These are phyloP conservation scores for Suillus sp. DNA, from an alignment of 768 basidiomycete species.

Conservation along the genomic window DNA sequence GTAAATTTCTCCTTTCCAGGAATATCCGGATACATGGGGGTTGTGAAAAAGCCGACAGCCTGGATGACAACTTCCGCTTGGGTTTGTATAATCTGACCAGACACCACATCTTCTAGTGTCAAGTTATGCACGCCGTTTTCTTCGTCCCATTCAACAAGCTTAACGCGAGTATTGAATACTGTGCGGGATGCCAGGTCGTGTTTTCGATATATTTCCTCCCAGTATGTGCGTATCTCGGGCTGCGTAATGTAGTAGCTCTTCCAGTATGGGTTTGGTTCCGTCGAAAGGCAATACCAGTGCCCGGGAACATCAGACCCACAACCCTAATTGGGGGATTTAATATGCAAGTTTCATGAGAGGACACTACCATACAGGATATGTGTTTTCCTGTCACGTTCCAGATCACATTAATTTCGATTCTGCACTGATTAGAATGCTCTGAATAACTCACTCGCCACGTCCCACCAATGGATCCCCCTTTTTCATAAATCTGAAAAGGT, in stretches of 20 bases:
- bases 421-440: constrained; percentile 17
- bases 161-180: constrained; percentile 43
- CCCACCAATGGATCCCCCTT: constrained; percentile 48
- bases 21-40: constrained; percentile 48
- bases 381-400: constrained; percentile 45
- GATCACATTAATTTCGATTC: background rate
- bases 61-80: constrained; percentile 50
- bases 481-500: constrained; percentile 50
- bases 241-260: constrained; percentile 46
- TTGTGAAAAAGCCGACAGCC: constrained; percentile 54
- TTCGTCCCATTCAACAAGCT: constrained; percentile 48
- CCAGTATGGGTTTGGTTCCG: constrained; percentile 57
- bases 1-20: constrained; percentile 46
- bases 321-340: constrained; percentile 28
- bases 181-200: constrained; percentile 44
- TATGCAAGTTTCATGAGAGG: background rate
- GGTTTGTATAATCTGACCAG: constrained; percentile 36
- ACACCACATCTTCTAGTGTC: constrained; percentile 38
- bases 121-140: constrained; percentile 45
- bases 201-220: constrained; percentile 49
- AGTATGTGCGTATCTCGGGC: constrained; percentile 53
- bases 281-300: constrained; percentile 58
- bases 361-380: constrained; percentile 45
- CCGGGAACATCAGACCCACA: constrained; percentile 59
- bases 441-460: constrained; percentile 57